A percentile compares a stretch with the other conserved stretches of the same genome.
Evolutionary conservation across 2,329 filamentous ascomycete species (phyloP).

Genomic region (Thelonectria rubi): DNA sequence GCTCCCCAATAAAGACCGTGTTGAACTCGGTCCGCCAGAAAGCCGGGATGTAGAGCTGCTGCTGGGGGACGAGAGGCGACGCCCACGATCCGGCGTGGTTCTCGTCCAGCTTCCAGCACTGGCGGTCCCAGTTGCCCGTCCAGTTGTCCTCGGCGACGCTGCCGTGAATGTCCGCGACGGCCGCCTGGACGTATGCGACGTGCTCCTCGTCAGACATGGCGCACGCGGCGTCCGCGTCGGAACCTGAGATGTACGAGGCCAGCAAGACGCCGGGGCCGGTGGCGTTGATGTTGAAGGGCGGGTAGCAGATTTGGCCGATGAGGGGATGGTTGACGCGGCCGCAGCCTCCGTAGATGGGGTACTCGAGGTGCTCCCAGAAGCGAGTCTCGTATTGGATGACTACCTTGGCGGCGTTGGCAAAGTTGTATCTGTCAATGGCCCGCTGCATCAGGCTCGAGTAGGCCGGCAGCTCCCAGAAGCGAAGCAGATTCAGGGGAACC

Average conservation of each 20-base stretch:
- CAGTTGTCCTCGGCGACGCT: conserved; percentile 62
- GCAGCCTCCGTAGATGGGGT: conserved; percentile 55
- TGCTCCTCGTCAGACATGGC: conserved; percentile 36
- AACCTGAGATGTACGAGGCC: conserved; percentile 35
- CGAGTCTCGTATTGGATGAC: conserved; percentile 66
- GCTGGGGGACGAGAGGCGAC: conserved; percentile 60
- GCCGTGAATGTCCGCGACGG: conserved; percentile 33
- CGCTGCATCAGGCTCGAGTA: conserved; percentile 45
- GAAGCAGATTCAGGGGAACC: conserved; percentile 49
- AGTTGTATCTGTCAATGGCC: conserved; percentile 40
- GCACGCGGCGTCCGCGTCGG: conserved; percentile 28
- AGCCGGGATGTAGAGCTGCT: conserved; percentile 67
- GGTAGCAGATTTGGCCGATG: conserved; percentile 34
- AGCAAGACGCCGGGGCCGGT: conserved; percentile 32
- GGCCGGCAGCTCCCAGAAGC: conserved; percentile 49
- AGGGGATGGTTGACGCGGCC: conserved; percentile 19
- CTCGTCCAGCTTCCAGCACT: conserved; percentile 66
- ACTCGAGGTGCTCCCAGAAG: conserved; percentile 43
- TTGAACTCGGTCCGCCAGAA: conserved; percentile 67
- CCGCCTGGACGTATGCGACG: conserved; percentile 31
- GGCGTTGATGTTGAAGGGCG: conserved; percentile 30
- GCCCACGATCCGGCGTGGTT: conserved; percentile 66
- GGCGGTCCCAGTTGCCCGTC: conserved; percentile 65
- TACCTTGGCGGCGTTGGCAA: conserved; percentile 49
- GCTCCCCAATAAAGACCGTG: conserved; percentile 45